Evolutionary conservation across 2,329 filamentous ascomycete species (phyloP).

Genomic region (Keithomyces neogunnii): DNA sequence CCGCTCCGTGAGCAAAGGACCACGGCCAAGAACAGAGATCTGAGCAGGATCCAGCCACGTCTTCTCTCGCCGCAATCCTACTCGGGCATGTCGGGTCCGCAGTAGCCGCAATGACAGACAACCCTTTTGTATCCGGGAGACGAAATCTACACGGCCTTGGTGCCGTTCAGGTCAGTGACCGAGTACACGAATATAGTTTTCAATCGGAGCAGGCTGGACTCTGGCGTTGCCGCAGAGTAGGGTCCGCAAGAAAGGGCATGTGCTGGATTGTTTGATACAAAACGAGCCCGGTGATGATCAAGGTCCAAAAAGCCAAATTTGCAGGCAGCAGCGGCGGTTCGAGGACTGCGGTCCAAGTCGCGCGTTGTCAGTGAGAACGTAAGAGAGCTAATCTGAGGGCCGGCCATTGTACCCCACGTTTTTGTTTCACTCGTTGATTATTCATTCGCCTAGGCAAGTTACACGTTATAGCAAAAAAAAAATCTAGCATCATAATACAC

Average conservation of each 20-base stretch:
- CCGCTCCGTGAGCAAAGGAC: conserved; percentile 2
- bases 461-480: no score
- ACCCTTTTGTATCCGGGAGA: conserved; percentile 8
- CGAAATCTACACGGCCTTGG: neutral
- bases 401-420: conserved; percentile 1
- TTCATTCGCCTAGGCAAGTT: no score
- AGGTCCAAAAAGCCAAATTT: conserved; percentile 52
- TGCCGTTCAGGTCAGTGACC: conserved; percentile 16
- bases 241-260: no score
- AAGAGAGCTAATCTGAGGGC: conserved; percentile 51
- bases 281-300: conserved; percentile 39
- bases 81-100: neutral
- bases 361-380: conserved; percentile 45
- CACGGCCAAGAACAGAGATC: conserved; percentile 41
- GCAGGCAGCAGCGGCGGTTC: conserved; percentile 34
- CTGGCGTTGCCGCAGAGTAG: no score
- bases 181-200: conserved; percentile 37
- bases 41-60: conserved; percentile 26
- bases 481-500: no score
- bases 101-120: conserved; percentile 29
- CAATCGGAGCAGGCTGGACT: conserved; percentile 40
- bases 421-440: conserved; percentile 4
- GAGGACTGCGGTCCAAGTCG: conserved; percentile 10
- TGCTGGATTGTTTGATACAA: no score
- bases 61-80: neutral